Evolutionary conservation across 2,329 filamentous ascomycete genomes (phyloP).

Genomic region (Phyllachora maydis): DNA sequence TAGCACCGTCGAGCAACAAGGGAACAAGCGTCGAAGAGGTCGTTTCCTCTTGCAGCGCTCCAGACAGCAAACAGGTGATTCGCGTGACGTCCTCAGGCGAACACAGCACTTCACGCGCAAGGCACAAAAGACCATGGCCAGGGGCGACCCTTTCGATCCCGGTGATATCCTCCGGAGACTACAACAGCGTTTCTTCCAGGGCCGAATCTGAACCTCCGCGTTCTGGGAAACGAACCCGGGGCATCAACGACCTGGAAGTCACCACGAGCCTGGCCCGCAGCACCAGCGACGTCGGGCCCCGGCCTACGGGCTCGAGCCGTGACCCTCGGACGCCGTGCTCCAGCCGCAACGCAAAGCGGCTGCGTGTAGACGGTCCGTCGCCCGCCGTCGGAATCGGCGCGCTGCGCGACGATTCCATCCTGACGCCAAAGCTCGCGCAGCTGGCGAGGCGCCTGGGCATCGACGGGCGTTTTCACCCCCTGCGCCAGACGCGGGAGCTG

Average conservation of each 20-base stretch:
- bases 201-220: too few species aligned
- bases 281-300: constrained; percentile 13
- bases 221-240: too few species aligned
- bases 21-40: constrained; percentile 8
- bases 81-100: too few species aligned
- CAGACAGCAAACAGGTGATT: too few species aligned
- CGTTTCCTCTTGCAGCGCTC: constrained; percentile 1
- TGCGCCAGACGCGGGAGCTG: constrained; percentile 23
- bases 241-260: too few species aligned
- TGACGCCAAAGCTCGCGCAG: constrained; percentile 32
- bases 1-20: constrained; percentile 14
- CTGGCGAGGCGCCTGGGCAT: constrained; percentile 32
- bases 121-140: too few species aligned
- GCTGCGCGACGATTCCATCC: constrained; percentile 23
- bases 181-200: too few species aligned
- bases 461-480: constrained; percentile 29
- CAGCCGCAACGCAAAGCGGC: constrained; percentile 18
- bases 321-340: constrained; percentile 1
- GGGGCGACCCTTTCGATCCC: too few species aligned
- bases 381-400: constrained; percentile 20
- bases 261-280: constrained; percentile 11
- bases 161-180: too few species aligned
- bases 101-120: too few species aligned
- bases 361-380: constrained; percentile 31
- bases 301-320: constrained; percentile 1